Evolutionary conservation across 768 basidiomycete genomes (phyloP), one percentile per base, ranked within the genome.

Genomic region (Phanerochaete carnosa): DNA sequence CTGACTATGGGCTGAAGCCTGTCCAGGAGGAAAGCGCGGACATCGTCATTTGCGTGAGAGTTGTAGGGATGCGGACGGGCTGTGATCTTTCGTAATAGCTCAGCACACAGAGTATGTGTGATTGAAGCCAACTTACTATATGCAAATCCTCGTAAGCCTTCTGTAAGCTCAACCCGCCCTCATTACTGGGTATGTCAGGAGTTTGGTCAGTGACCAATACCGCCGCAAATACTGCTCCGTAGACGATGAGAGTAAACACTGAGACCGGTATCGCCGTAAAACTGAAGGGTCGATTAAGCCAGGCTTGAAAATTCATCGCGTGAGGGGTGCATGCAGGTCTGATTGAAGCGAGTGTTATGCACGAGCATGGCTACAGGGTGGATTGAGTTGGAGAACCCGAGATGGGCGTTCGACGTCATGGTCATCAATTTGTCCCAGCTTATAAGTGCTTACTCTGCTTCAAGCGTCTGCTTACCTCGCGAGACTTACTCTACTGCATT

Each of bases 1-100:
- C 72, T 72, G 30, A 82, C 78, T 26, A 88, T 75, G 3, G 75
- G 70, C 39, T 72, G 64, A 15, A 93, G 68, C 2, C 88, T 82
- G 2, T 75, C 68, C 28, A 89, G 74, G 32, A 94, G 72, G 68
- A 86, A 87, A 0, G 72, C 68, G 53, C 82, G 84, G 26, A 92
- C 87, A 28, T 78, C 66, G 64, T 90, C 87, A 67, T 94, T 94
- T 19, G 84, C 81, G 73, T 86, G 89, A 1, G 90, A 90, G 66
- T 89, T 86, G 74, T 85, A 91, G 0, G 92, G 85, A 71, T 90
- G 92, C 0, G 92, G 92, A 28, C 79, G 79, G 6, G 79, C 74
- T 5, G 92, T 80, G 61, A 94, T 85, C 87, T 83, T 25, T 60
- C 23, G n/a, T 52, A 9, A 54, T 22, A 8, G 7, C n/a, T 33